Conservation (phyloP, 225 moss, liverwort and hornwort genomes). For the Climacium dendroides region DNA sequence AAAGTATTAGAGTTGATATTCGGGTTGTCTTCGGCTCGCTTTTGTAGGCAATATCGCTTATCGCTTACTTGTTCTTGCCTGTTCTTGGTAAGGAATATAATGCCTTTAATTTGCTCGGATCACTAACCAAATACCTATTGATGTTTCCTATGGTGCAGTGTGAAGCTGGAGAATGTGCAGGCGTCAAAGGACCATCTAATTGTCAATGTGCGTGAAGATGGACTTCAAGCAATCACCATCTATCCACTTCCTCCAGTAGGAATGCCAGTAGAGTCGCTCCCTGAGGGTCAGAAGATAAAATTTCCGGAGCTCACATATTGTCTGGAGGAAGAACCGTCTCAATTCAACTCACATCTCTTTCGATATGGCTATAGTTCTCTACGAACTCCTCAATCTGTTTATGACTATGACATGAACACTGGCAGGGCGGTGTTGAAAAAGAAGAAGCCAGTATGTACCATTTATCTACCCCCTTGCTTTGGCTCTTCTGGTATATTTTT, state of each 20-base stretch:
- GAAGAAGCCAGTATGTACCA: constrained; percentile 51
- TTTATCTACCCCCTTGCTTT: background rate
- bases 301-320: constrained; percentile 83
- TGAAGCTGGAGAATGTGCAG: constrained; percentile 68
- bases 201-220: constrained; percentile 77
- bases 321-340: constrained; percentile 51
- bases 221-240: constrained; percentile 73
- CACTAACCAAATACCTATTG: background rate
- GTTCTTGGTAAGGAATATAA: background rate
- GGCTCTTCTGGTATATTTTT: background rate
- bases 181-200: constrained; percentile 59
- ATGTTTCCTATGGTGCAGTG: constrained; percentile 22
- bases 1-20: background rate
- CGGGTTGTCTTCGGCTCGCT: background rate
- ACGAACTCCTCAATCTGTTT: constrained; percentile 78
- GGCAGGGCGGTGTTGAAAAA: constrained; percentile 71
- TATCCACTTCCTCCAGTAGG: constrained; percentile 62
- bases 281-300: constrained; percentile 56
- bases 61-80: too few species aligned
- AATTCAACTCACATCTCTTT: constrained; percentile 63
- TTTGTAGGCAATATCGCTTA: background rate
- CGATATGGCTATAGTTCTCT: constrained; percentile 86
- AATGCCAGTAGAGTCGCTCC: constrained; percentile 45
- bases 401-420: constrained; percentile 73
- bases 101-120: background rate